phyloP scores from a whole-genome alignment of 495 filamentous ascomycete genomes.

The Oidiodendron maius region DNA sequence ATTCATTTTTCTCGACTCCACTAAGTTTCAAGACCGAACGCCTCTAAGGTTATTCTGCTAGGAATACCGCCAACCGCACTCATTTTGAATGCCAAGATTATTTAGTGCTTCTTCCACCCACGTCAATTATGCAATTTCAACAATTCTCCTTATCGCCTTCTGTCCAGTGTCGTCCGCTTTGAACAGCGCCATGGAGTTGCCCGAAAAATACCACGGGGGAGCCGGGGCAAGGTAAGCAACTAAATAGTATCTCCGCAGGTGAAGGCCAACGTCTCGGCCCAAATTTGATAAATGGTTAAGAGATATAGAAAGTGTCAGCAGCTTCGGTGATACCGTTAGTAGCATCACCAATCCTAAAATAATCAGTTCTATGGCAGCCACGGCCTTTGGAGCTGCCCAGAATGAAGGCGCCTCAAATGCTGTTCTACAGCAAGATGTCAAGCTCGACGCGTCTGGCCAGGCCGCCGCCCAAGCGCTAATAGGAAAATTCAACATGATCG shows the following conservation, averaged over 20 bases:
- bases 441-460: slow-evolving; percentile 4
- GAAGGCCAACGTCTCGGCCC: slow-evolving; percentile 7
- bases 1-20: slow-evolving; percentile 7
- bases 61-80: slow-evolving; percentile 4
- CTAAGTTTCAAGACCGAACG: slow-evolving; percentile 4
- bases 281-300: slow-evolving; percentile 5
- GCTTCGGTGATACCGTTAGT: slow-evolving; percentile 5
- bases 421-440: slow-evolving; percentile 5
- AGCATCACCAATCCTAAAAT: slow-evolving; percentile 1
- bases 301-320: slow-evolving; percentile 7
- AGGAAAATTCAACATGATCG: slow-evolving; percentile 8
- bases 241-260: background rate
- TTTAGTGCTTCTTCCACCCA: background rate
- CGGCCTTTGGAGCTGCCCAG: slow-evolving; percentile 7
- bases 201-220: background rate
- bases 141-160: slow-evolving; percentile 5
- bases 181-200: background rate
- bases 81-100: slow-evolving; percentile 4
- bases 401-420: slow-evolving; percentile 8
- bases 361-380: slow-evolving; percentile 10
- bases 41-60: background rate
- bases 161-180: slow-evolving; percentile 5
- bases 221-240: background rate
- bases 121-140: slow-evolving; percentile 10
- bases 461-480: slow-evolving; percentile 7